phyloP scores from a whole-genome alignment of 1,284 basidiomycete genomes.

The Tranzscheliella williamsii region DNA sequence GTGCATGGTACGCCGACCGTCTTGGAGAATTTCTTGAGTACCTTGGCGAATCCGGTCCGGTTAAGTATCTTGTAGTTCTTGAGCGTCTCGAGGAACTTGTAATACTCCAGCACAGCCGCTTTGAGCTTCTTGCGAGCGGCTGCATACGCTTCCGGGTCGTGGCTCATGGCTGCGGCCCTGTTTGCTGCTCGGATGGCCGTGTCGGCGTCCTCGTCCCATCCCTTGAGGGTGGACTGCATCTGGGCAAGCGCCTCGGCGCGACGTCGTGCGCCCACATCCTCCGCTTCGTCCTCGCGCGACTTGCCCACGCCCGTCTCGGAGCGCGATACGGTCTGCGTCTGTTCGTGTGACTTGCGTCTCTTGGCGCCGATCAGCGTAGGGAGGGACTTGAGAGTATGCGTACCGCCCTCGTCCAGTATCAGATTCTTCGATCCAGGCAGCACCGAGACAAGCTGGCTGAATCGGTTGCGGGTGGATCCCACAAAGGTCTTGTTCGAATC shows the following conservation, averaged over 20 bases:
- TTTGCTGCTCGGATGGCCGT: constrained; percentile 34
- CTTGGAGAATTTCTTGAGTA: constrained; percentile 90
- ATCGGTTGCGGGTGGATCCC: constrained; percentile 1
- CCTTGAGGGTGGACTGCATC: constrained; percentile 29
- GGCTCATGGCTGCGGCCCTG: constrained; percentile 57
- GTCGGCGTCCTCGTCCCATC: constrained; percentile 41
- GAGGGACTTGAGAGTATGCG: not conserved
- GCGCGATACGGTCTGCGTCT: not conserved
- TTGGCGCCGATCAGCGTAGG: not conserved
- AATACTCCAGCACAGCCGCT: constrained; percentile 81
- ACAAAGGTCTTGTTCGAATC: constrained; percentile 7
- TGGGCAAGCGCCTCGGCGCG: constrained; percentile 46
- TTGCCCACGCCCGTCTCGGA: not conserved
- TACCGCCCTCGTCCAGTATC: not conserved
- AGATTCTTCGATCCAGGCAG: constrained; percentile 8
- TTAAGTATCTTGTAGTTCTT: constrained; percentile 77
- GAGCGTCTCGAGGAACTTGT: constrained; percentile 74
- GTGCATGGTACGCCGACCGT: constrained; percentile 70
- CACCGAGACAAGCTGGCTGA: constrained; percentile 21
- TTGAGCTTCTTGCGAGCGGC: constrained; percentile 80
- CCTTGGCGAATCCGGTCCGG: constrained; percentile 83
- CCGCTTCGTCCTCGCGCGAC: constrained; percentile 5
- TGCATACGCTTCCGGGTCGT: constrained; percentile 78
- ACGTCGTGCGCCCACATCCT: constrained; percentile 47
- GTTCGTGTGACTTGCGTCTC: not conserved